Evolutionary conservation across 169 alveolate species (phyloP).

Genomic region (Plasmodium falciparum): DNA sequence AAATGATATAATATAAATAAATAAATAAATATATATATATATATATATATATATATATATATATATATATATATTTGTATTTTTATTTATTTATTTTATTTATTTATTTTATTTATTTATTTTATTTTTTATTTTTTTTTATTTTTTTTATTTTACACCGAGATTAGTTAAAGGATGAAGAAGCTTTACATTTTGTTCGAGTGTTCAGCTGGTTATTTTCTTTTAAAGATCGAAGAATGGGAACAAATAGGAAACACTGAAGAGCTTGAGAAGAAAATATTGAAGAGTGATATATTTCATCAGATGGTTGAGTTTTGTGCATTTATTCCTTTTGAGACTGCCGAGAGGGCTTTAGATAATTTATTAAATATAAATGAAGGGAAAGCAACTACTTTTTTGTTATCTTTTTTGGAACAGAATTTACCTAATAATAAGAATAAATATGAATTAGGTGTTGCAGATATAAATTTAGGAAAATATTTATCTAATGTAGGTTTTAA

Average conservation of each 20-base stretch:
- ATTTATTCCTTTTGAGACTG: slow-evolving; percentile 93
- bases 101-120: neutral
- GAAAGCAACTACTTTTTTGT: slow-evolving; percentile 87
- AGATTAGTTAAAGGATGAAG: slow-evolving; percentile 2
- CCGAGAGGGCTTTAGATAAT: slow-evolving; percentile 95
- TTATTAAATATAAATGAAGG: slow-evolving; percentile 91
- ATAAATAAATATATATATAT: no score
- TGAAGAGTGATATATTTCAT: slow-evolving; percentile 89
- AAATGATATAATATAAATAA: no score
- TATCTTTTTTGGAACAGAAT: slow-evolving; percentile 89
- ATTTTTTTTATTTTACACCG: no score
- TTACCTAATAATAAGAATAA: slow-evolving; percentile 90
- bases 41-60: no score
- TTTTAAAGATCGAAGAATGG: slow-evolving; percentile 91
- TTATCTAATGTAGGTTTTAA: slow-evolving; percentile 87
- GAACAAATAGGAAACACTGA: slow-evolving; percentile 92
- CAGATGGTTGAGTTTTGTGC: slow-evolving; percentile 92
- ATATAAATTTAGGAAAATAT: slow-evolving; percentile 86
- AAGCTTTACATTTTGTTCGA: slow-evolving; percentile 88
- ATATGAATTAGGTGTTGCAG: slow-evolving; percentile 90
- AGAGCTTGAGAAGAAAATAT: slow-evolving; percentile 89
- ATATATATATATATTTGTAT: no score
- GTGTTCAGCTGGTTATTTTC: slow-evolving; percentile 96
- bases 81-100: neutral
- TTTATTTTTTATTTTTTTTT: neutral